Base-by-base conservation (phyloP, 1,139 yeast species). In the Pichia sp. region DNA sequence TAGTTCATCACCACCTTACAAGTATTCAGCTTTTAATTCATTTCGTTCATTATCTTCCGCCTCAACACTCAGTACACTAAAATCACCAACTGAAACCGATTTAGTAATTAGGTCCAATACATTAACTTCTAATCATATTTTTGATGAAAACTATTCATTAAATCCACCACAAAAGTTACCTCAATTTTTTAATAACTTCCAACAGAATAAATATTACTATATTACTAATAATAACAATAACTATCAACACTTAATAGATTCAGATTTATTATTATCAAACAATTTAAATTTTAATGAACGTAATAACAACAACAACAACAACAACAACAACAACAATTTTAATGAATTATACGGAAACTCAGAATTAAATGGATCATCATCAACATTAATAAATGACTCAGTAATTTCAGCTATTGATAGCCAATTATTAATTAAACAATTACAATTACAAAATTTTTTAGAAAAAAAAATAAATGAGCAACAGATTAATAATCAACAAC, bases 391-490 rank as follows among this genome's bases (percentile, higher is more conserved):
- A 11, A 42, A 34, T 28, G 13, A 19, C 8, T 8, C 19, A 34
- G n/a, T 14, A 14, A n/a, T 2, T 34, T 34, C 38, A 3, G 22
- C 19, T 11, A 10, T 36, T 36, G 49, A 48, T 44, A 44, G 46
- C n/a, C 39, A 49, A 11, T 45, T 46, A 29, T 41, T 53, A 18
- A 19, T 51, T 11, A 51, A 51, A 31, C 56, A 53, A 33, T 44
- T 53, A 46, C 56, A 53, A 39, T 44, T 53, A 31, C 54, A 53
- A 42, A 48, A 51, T n/a, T 25, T 48, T 3, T 42, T 51, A 27
- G 56, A 53, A 13, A 50, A 42, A 29, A 53, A 43, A 42, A 34
- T 30, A 4, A 43, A 19, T 13, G 49, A 51, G 3, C 43, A 34
- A 18, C 42, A 34, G 10, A 16, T 14, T 19, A 14, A 9, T 14